These are phyloP conservation scores for Solanum clarkiae DNA, from an alignment of 257 asterid species.

Conservation along the genomic window DNA sequence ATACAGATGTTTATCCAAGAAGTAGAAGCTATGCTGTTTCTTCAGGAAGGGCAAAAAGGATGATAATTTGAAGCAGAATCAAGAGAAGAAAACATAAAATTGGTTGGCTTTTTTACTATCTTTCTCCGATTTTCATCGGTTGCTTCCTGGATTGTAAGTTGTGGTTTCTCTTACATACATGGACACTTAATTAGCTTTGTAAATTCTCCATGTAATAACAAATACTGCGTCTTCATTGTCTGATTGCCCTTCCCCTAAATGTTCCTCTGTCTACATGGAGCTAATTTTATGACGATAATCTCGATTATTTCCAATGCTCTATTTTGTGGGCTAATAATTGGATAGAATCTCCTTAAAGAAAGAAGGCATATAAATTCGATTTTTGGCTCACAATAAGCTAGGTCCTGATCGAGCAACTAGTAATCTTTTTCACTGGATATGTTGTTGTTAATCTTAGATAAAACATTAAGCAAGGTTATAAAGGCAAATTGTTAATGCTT, in stretches of 20 bases:
- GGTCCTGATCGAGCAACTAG: too few species aligned
- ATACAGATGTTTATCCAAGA: neutral
- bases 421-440: too few species aligned
- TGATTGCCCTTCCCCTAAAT: neutral
- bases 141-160: neutral
- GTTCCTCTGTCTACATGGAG: neutral
- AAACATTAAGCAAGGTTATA: neutral
- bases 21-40: neutral
- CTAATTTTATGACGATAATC: neutral
- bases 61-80: neutral
- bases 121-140: neutral
- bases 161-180: neutral
- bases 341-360: too few species aligned
- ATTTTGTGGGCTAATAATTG: too few species aligned
- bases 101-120: neutral
- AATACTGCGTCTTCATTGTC: neutral
- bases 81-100: neutral
- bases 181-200: neutral
- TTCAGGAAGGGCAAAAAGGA: neutral
- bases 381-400: too few species aligned
- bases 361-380: too few species aligned
- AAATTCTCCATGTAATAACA: neutral
- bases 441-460: neutral
- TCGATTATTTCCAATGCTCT: too few species aligned
- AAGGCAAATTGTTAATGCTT: neutral